Percentiles rank a stretch among this genome's conserved stretches.
Conservation (phyloP, 108 stramenopile species). For the Ochromonas danica region DNA sequence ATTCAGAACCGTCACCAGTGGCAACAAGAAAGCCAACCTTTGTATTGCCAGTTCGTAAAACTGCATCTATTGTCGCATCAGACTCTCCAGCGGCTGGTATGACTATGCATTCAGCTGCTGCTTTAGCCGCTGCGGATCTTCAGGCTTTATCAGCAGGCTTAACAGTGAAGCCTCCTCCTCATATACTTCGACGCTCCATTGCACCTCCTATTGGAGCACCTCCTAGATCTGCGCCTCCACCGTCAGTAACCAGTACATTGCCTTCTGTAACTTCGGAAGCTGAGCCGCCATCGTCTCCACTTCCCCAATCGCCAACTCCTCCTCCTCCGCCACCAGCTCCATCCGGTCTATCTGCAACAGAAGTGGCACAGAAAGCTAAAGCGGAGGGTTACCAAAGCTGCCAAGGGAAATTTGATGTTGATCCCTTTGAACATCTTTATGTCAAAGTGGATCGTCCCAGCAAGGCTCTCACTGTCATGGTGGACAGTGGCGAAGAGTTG, state of each 20-base stretch:
- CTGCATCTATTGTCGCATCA: neutral
- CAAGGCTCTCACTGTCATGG: neutral
- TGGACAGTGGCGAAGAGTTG: neutral
- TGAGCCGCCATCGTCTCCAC: neutral
- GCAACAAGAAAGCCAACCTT: neutral
- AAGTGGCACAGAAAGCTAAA: neutral
- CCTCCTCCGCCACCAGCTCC: neutral
- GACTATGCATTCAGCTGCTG: neutral
- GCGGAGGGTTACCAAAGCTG: neutral
- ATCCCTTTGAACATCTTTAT: conserved; percentile 19
- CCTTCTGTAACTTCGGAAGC: neutral
- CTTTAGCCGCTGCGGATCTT: neutral
- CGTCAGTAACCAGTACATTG: neutral
- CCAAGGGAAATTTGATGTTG: conserved; percentile 31
- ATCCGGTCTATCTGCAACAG: neutral
- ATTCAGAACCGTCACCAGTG: neutral
- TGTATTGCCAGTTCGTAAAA: neutral
- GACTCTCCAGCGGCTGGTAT: neutral
- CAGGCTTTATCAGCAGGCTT: neutral
- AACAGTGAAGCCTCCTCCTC: too few species aligned
- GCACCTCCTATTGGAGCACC: neutral
- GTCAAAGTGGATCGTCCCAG: neutral
- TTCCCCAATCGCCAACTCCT: neutral
- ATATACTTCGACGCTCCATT: too few species aligned
- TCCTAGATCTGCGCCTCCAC: neutral